These are phyloP conservation scores for Magnusiomyces suaveolens DNA, from an alignment of 1,139 yeast species.

Conservation along the genomic window DNA sequence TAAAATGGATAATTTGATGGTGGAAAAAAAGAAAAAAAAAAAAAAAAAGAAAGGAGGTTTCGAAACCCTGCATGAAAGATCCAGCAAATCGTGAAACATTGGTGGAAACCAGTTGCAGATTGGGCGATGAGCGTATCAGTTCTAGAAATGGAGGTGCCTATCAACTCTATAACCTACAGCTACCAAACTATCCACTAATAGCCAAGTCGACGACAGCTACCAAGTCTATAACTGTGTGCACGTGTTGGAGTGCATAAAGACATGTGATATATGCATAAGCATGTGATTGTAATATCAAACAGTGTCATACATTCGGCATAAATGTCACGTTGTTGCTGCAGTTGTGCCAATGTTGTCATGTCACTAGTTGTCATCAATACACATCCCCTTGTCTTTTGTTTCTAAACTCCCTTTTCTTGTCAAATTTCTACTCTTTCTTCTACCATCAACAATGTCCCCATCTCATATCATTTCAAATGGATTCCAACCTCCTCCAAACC, in stretches of 20 bases:
- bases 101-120: neutral
- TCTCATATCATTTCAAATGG: neutral
- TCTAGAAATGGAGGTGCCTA: no score
- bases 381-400: neutral
- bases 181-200: no score
- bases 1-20: no score
- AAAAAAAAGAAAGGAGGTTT: neutral
- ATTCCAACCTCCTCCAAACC: neutral
- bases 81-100: neutral
- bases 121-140: no score
- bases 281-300: neutral
- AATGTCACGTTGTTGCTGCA: no score
- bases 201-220: no score
- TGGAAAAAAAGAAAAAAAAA: no score
- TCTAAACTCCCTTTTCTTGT: no score
- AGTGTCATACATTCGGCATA: no score
- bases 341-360: no score
- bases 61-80: neutral
- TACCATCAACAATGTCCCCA: neutral
- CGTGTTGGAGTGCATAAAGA: neutral
- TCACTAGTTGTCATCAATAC: neutral
- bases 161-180: no score
- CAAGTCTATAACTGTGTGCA: neutral
- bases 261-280: neutral
- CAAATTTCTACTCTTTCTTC: no score